phyloP scores from a whole-genome alignment of 345 rosid species.

The Acer campestre region DNA sequence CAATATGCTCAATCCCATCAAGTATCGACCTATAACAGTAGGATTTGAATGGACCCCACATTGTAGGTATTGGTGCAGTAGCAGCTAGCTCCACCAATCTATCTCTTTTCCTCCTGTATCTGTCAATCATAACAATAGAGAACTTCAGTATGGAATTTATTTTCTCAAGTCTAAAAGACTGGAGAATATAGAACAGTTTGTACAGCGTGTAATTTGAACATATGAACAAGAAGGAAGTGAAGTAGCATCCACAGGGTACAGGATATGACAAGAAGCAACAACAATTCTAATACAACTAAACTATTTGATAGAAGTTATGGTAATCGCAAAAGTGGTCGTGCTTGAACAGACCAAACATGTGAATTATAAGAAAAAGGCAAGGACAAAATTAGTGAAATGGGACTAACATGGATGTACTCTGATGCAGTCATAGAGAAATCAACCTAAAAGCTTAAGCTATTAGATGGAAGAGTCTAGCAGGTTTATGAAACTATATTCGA shows the following conservation, averaged over 20 bases:
- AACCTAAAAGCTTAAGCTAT: not conserved
- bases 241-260: not conserved
- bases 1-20: conserved; percentile 97
- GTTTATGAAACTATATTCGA: not conserved
- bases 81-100: conserved; percentile 72
- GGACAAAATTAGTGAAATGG: not conserved
- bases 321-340: not conserved
- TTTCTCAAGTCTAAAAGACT: not conserved
- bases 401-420: not conserved
- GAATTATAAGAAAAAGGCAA: not conserved
- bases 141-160: conserved; percentile 6
- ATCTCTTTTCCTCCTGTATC: conserved; percentile 86
- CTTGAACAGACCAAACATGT: not conserved
- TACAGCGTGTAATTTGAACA: not conserved
- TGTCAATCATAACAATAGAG: conserved; percentile 26
- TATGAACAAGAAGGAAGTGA: not conserved
- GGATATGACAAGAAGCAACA: not conserved
- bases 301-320: not conserved
- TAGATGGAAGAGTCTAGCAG: not conserved
- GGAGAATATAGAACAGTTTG: not conserved
- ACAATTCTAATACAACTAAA: not conserved
- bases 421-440: not conserved
- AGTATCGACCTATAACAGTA: conserved; percentile 76
- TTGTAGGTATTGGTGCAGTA: conserved; percentile 78
- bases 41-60: conserved; percentile 90